Evolutionary conservation across 768 basidiomycete genomes (phyloP), one percentile per base, ranked within the genome.

Genomic region (Lactarius hatsudake): DNA sequence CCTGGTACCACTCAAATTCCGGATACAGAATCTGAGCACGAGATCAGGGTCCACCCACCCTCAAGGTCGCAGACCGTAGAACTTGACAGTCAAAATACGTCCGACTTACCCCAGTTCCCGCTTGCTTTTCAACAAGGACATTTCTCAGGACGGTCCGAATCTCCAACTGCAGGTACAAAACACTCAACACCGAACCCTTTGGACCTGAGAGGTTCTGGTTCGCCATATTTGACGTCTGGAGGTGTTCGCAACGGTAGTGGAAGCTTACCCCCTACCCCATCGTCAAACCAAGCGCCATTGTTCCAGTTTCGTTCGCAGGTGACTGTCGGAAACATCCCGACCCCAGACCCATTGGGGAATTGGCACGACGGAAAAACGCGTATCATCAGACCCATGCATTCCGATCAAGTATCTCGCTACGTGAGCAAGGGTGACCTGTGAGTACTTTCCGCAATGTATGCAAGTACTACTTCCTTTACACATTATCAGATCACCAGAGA

Each of bases 361-460:
- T 40, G 32, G 13, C 9, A 20, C 3, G 17, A 18, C 17, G 0
- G 7, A 10, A 40, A 2, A 2, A 9, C 0, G 2, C 51, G 32
- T 26, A 0, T 2, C 0, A 12, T 63, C 0, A 34, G 32, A 17
- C 66, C 40, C n/a, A 67, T 67, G 66, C n/a, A 67, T 15, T 43
- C 66, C 4, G 66, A 63, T 0, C 62, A 63, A 23, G 62, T 67
- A 5, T 60, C 66, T 2, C 66, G 66, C 18, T 64, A 67, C 30
- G 4, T 55, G 62, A 67, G 56, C 23, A 59, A 45, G 5, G 32
- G 43, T 6, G 53, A 64, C 2, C 53, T 67, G 66, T 67, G 54
- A 26, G 66, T 60, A 53, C 36, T 15, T 42, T 43, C 38, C 28
- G 2, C 40, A 20, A 26, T 42, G 0, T 9, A 10, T 7, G 6